Evolutionary conservation across 2,329 filamentous ascomycete genomes (phyloP).

Genomic region (Neocucurbitaria cava): DNA sequence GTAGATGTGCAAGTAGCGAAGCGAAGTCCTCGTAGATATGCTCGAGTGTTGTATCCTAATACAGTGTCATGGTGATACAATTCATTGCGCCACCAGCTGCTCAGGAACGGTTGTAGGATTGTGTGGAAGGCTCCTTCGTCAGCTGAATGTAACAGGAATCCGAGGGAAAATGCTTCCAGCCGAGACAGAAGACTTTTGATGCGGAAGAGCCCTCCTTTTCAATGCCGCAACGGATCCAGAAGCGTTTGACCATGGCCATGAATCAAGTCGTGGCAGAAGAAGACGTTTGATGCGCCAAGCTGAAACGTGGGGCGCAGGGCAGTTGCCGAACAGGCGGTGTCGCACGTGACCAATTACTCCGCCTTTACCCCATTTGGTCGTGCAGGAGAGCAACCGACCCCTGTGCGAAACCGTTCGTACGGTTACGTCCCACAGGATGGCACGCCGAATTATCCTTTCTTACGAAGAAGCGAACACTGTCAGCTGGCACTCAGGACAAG

Average conservation of each 20-base stretch:
- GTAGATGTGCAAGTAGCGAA: background rate
- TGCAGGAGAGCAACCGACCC: conserved; percentile 14
- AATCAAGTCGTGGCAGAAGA: conserved; percentile 12
- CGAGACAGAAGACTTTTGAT: background rate
- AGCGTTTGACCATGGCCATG: conserved; percentile 20
- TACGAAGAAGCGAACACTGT: conserved; percentile 5
- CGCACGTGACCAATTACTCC: conserved; percentile 17
- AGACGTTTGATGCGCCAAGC: conserved; percentile 23
- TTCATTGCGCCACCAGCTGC: background rate
- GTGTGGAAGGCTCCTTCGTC: too few relatives aligned
- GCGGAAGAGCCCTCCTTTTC: background rate
- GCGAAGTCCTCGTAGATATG: background rate
- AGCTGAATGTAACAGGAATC: background rate
- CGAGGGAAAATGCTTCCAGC: background rate
- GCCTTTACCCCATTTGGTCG: conserved; percentile 8
- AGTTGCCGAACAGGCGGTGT: background rate
- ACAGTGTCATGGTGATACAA: background rate
- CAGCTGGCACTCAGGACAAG: conserved; percentile 2
- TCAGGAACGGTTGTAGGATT: background rate
- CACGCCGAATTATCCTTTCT: conserved; percentile 18
- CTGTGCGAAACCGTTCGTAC: conserved; percentile 14
- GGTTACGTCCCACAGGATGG: conserved; percentile 15
- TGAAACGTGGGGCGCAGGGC: conserved; percentile 17
- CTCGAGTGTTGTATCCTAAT: background rate
- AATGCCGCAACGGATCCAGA: conserved; percentile 7